Evolutionary conservation across 208 protist species (phyloP).

Genomic region (Leishmania arabica): DNA sequence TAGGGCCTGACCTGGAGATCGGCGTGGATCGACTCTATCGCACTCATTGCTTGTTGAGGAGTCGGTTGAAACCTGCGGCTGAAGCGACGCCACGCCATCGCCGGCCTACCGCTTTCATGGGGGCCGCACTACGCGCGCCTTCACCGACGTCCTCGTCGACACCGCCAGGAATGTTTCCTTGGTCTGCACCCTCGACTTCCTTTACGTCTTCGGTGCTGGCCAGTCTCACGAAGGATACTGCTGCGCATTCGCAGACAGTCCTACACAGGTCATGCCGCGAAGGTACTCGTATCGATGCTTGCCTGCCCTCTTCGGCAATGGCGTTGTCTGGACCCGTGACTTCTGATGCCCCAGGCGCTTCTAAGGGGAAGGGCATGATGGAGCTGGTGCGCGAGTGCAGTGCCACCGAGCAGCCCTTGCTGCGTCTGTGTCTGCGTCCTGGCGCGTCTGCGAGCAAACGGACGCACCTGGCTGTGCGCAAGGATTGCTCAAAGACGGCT

Average conservation of each 20-base stretch:
- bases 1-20: background rate
- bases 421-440: slow-evolving; percentile 21
- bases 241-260: background rate
- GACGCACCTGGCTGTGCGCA: background rate
- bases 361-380: slow-evolving; percentile 4
- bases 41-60: slow-evolving; percentile 23
- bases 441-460: background rate
- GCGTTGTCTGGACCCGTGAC: too few species aligned
- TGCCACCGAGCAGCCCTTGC: slow-evolving; percentile 21
- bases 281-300: background rate
- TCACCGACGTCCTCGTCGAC: background rate
- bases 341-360: background rate
- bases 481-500: background rate
- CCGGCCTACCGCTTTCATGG: slow-evolving; percentile 28
- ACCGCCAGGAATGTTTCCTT: background rate
- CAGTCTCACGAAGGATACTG: slow-evolving; percentile 1
- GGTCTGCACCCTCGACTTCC: background rate
- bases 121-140: slow-evolving; percentile 12
- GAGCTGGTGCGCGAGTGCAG: slow-evolving; percentile 20
- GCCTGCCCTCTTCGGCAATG: background rate
- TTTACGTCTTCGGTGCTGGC: slow-evolving; percentile 24
- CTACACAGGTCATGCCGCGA: background rate
- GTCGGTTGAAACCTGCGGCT: background rate
- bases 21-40: slow-evolving; percentile 15
- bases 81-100: background rate